Conservation (phyloP, 306 rosid genomes). For the Quillaja saponaria region DNA sequence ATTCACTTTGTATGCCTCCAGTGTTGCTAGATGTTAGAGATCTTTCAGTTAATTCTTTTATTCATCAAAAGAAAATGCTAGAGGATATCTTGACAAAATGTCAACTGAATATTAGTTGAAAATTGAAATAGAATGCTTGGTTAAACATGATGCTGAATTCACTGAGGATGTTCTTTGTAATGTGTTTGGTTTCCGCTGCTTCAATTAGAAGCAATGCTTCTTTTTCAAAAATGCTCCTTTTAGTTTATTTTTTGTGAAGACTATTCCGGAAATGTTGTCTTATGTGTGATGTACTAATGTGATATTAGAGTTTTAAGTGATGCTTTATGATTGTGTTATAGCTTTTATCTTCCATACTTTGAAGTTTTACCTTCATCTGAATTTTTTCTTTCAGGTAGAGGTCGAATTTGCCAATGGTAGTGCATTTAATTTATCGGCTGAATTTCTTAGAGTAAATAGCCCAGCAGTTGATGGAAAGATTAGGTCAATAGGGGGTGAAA, state of each 20-base stretch:
- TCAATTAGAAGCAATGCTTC: no score
- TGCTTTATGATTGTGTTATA: no score
- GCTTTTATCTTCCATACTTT: neutral
- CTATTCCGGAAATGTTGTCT: no score
- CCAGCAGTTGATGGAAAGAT: constrained; percentile 86
- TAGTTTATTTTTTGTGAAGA: no score
- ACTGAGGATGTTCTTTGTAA: neutral
- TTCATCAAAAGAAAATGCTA: neutral
- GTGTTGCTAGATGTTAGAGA: neutral
- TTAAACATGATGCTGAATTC: neutral
- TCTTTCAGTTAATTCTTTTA: neutral
- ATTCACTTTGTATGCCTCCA: neutral
- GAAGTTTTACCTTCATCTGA: neutral
- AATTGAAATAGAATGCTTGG: neutral
- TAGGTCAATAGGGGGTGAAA: constrained; percentile 78
- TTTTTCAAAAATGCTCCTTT: no score
- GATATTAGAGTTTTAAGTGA: no score
- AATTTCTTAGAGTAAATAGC: constrained; percentile 74
- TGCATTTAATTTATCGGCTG: constrained; percentile 71
- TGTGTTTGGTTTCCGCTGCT: no score
- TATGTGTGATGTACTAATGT: no score
- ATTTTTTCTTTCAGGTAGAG: constrained; percentile 57
- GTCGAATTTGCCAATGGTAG: constrained; percentile 62
- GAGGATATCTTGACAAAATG: neutral
- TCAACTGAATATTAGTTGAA: neutral